These are phyloP conservation scores for Musa acuminata DNA, from an alignment of 176 grass and related monocot species.

Conservation along the genomic window DNA sequence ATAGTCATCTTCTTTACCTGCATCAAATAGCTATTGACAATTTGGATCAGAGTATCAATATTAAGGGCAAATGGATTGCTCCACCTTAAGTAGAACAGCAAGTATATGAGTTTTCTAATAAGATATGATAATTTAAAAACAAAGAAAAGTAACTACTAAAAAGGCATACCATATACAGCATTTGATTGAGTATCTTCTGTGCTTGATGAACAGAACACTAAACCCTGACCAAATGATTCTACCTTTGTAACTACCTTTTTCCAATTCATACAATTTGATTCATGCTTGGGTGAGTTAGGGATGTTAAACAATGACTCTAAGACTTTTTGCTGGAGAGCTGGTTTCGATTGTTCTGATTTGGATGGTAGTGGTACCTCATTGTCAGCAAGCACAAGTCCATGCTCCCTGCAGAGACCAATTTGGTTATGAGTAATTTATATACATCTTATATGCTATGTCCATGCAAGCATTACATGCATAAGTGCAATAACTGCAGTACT, in stretches of 20 bases:
- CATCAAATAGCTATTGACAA: constrained; percentile 30
- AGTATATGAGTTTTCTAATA: neutral
- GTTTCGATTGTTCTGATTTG: constrained; percentile 27
- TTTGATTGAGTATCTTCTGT: constrained; percentile 31
- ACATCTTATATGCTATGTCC: neutral
- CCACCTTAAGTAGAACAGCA: neutral
- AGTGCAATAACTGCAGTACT: neutral
- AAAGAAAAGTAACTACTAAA: neutral
- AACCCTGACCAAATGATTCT: constrained; percentile 32
- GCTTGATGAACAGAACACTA: constrained; percentile 30
- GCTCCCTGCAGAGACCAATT: neutral
- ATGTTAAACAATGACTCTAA: constrained; percentile 65
- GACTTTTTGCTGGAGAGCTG: constrained; percentile 47
- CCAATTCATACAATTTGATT: constrained; percentile 71
- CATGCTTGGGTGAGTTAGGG: constrained; percentile 26
- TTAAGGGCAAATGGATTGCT: neutral
- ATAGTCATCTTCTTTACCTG: constrained; percentile 54
- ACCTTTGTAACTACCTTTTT: constrained; percentile 66
- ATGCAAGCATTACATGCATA: neutral
- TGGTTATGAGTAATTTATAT: too few species aligned
- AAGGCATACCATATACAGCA: constrained; percentile 29
- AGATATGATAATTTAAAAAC: neutral
- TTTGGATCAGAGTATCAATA: constrained; percentile 16
- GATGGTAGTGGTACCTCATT: constrained; percentile 5
- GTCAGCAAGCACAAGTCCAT: neutral